Evolutionary conservation across 495 filamentous ascomycete species (phyloP), one percentile per base, ranked within the genome.

Genomic region (Xylaria cubensis): DNA sequence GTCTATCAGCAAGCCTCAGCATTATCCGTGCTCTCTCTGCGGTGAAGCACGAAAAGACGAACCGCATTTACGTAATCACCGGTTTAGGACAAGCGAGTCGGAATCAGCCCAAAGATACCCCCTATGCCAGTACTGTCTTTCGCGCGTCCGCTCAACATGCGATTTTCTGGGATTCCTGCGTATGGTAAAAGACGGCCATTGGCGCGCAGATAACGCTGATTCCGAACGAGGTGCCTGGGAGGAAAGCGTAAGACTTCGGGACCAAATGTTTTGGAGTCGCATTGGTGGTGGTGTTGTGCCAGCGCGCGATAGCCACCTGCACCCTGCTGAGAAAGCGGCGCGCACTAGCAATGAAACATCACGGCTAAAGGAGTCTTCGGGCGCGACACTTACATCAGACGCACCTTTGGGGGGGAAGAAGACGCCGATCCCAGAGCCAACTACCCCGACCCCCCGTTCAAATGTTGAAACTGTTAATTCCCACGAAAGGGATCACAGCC

Each of bases 241-340:
- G 77, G 96, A 98, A 81, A 93, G 93, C 66, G 90, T 97, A 21
- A 89, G 92, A 24, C 82, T 98, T 63, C 86, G 96, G 56, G 96
- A 99, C 78, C 87, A 94, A 72, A 97, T 98, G 92, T 99, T 99
- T 78, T 99, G 96, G 96, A 90, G 92, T 58, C 85, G 96, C 36
- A 88, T 98, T 58, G 95, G 95, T 19, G 95, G 92, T 19, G 95
- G 95, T 21, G 93, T 98, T 4, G 83, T 98, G 56, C 95, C 94
- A 0, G 81, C 85, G n/a, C 86, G 86, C 32, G 67, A 42, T 19
- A 26, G n/a, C 55, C 79, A 83, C 48, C 36, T 64, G 2, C 72
- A 67, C 76, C 59, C 74, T 3, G 58, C 70, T 58, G 77, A 77
- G 29, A 75, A 67, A 64, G 74, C 58, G 41, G 59, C 64, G 17